These are phyloP conservation scores for Fusarium liriodendri DNA, from an alignment of 2,329 filamentous ascomycete genomes.

Conservation along the genomic window DNA sequence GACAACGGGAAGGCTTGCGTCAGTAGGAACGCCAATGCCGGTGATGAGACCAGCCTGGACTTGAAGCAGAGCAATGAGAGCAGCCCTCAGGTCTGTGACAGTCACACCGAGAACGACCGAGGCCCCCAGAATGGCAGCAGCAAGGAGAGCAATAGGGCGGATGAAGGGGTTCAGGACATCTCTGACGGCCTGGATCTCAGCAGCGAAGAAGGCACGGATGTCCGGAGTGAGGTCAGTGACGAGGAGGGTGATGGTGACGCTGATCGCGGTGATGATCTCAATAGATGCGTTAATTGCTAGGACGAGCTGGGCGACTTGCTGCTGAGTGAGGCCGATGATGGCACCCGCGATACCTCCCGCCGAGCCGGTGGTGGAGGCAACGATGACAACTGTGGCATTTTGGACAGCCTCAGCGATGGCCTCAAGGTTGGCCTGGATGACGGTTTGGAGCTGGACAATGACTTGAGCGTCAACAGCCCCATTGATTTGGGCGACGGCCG, in stretches of 20 bases:
- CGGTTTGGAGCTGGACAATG: neutral
- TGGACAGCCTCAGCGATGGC: neutral
- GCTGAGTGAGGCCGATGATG: neutral
- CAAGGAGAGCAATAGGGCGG: neutral
- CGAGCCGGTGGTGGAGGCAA: constrained; percentile 19
- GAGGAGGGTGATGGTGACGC: neutral
- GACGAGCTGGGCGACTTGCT: constrained; percentile 7
- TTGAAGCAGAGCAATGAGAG: neutral
- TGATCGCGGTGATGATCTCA: neutral
- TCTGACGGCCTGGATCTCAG: constrained; percentile 9
- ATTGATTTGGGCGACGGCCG: neutral
- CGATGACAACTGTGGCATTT: neutral
- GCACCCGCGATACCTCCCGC: constrained; percentile 2
- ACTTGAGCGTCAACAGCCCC: neutral
- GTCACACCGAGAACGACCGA: neutral
- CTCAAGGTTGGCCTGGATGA: constrained; percentile 5
- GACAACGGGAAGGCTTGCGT: neutral
- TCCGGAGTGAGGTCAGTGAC: constrained; percentile 12
- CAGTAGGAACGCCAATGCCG: fast-evolving
- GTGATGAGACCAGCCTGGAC: neutral
- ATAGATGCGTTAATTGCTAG: neutral
- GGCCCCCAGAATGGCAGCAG: neutral
- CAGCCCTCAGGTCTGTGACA: constrained; percentile 2
- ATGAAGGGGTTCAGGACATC: constrained; percentile 9
- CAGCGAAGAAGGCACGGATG: neutral